These are phyloP conservation scores for Orychophragmus violaceus DNA, from an alignment of 345 rosid genomes.

Conservation along the genomic window DNA sequence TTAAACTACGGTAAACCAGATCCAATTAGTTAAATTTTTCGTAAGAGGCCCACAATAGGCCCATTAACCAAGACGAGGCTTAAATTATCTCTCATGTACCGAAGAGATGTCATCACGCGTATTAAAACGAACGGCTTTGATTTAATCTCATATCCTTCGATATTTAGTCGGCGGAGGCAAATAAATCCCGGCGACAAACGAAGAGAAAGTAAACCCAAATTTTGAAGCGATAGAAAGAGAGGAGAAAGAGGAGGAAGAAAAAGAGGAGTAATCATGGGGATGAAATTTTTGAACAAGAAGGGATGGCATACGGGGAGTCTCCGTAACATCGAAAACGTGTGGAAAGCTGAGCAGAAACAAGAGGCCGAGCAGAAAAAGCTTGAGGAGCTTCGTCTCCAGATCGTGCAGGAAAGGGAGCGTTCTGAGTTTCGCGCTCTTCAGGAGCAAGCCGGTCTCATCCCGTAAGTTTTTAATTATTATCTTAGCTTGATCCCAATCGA, in stretches of 20 bases:
- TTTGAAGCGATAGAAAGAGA: background rate
- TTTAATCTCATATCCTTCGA: background rate
- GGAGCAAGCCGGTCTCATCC: slow-evolving; percentile 85
- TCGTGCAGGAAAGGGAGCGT: slow-evolving; percentile 83
- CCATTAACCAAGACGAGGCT: background rate
- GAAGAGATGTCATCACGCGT: background rate
- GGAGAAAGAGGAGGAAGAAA: background rate
- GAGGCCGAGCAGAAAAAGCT: slow-evolving; percentile 91
- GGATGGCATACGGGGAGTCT: slow-evolving; percentile 99
- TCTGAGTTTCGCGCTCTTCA: slow-evolving; percentile 88
- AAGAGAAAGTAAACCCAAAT: background rate
- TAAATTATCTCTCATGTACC: background rate
- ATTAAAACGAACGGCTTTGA: slow-evolving; percentile 12
- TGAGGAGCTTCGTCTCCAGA: slow-evolving; percentile 94
- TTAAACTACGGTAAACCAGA: background rate
- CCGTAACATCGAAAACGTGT: slow-evolving; percentile 93
- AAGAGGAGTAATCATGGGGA: slow-evolving; percentile 48
- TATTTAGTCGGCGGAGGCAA: background rate
- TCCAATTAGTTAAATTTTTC: background rate
- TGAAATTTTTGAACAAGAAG: slow-evolving; percentile 98
- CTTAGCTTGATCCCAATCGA: background rate
- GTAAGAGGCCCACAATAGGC: background rate
- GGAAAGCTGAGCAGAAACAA: slow-evolving; percentile 99
- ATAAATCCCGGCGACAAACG: slow-evolving; percentile 7
- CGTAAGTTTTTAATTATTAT: slow-evolving; percentile 40